Percentiles rank a stretch among this genome's conserved stretches.
Evolutionary conservation across 1,284 basidiomycete genomes (phyloP).

Genomic region (Fomitopsis schrenkii): DNA sequence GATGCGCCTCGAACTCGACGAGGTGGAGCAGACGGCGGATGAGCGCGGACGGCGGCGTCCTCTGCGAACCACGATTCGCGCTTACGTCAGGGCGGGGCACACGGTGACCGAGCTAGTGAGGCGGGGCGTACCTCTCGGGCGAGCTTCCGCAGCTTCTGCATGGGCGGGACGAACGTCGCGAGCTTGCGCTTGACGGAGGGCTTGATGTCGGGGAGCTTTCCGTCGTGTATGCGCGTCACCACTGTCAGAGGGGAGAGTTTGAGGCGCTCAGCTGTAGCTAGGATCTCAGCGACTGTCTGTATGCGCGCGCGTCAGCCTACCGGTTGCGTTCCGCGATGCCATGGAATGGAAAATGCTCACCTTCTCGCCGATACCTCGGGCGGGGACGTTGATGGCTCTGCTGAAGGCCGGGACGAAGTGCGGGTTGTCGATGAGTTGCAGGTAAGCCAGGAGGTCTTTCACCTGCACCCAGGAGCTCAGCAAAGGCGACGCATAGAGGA

Average conservation of each 20-base stretch:
- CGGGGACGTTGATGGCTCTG: conserved; percentile 77
- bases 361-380: conserved; percentile 82
- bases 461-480: conserved; percentile 39
- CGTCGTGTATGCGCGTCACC: conserved; percentile 58
- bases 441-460: conserved; percentile 86
- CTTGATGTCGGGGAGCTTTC: conserved; percentile 60
- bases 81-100: neutral
- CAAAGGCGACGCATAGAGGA: neutral
- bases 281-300: conserved; percentile 61
- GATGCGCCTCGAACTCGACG: conserved; percentile 65
- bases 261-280: conserved; percentile 46
- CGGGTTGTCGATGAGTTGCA: conserved; percentile 84
- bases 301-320: neutral
- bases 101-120: too few species aligned
- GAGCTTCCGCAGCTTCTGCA: conserved; percentile 51
- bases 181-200: conserved; percentile 64
- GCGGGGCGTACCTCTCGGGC: conserved; percentile 46
- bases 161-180: conserved; percentile 52
- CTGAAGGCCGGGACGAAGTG: conserved; percentile 73
- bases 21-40: conserved; percentile 58
- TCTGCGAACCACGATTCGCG: conserved; percentile 32
- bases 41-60: conserved; percentile 60
- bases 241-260: conserved; percentile 58
- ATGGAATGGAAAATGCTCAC: conserved; percentile 30
- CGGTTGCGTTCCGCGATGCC: neutral